Evolutionary conservation across 2,329 filamentous ascomycete species (phyloP).

Genomic region (Atkinsonella texensis): DNA sequence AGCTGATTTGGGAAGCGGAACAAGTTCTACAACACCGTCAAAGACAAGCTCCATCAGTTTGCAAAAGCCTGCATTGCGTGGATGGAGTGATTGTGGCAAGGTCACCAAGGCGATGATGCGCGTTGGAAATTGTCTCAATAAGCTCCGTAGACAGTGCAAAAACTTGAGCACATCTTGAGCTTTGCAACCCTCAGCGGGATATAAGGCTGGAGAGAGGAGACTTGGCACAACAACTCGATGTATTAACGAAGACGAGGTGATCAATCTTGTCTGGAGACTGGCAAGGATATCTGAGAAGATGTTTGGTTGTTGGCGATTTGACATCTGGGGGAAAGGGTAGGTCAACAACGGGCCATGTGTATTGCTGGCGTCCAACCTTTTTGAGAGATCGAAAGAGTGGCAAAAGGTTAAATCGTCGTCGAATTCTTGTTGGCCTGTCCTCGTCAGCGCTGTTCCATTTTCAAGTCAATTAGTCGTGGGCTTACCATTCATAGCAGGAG

Average conservation of each 20-base stretch:
- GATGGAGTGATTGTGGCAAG: constrained; percentile 68
- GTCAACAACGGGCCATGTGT: constrained; percentile 35
- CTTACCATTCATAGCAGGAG: constrained; percentile 25
- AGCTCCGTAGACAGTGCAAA: constrained; percentile 61
- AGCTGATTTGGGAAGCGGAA: constrained; percentile 49
- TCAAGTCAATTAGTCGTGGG: background rate
- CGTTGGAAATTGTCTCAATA: constrained; percentile 56
- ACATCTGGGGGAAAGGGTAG: constrained; percentile 35
- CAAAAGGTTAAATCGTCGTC: constrained; percentile 37
- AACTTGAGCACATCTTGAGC: constrained; percentile 69
- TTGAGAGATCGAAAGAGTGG: constrained; percentile 61
- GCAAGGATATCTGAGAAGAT: constrained; percentile 51
- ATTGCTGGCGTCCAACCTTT: constrained; percentile 41
- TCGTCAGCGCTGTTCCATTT: background rate
- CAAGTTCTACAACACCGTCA: constrained; percentile 79
- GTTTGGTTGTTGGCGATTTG: constrained; percentile 12
- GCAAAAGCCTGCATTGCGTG: constrained; percentile 61
- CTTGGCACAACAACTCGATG: constrained; percentile 80
- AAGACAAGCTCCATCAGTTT: constrained; percentile 77
- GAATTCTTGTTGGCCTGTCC: constrained; percentile 3
- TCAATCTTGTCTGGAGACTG: constrained; percentile 42
- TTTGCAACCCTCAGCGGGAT: constrained; percentile 55
- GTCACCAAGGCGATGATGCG: constrained; percentile 64
- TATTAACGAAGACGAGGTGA: constrained; percentile 45
- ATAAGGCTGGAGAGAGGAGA: constrained; percentile 76